Base-by-base conservation (phyloP, 192 early-diverging fungal genomes). In the Coemansia sp. region DNA sequence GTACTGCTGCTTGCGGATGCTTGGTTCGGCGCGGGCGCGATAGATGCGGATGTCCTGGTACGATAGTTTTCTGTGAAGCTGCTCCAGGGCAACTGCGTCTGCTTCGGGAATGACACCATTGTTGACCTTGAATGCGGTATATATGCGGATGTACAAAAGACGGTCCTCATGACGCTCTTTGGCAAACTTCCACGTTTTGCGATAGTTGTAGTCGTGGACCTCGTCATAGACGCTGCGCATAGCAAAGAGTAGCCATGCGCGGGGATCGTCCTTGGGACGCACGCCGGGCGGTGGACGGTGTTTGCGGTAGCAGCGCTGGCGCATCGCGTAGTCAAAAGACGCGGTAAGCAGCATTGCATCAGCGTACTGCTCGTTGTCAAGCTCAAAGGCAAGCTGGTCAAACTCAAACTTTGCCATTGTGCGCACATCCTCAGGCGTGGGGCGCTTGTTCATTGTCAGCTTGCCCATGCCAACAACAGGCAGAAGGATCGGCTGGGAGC, bases 31-130 rank as follows among this genome's bases (percentile, higher is more conserved):
- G 9, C 91, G 85, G 33, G 88, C 87, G 20, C 95, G 79, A 68
- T 96, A 99, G 55, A 92, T 87, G 51, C 92, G 81, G 61, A 99
- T 93, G 78, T 99, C 97, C 34, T 96, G 90, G 76, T 90, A 97
- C 6, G 89, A 90, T 4, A 97, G 86, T 59, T 87, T 87, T 55
- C 86, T 78, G 73, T 97, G 94, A 37, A 99, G 68, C 22, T 75
- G 74, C 28, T 87, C 86, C 22, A 97, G 84, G 12, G 83, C 78
- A 3, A 72, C 67, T 2, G 67, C 53, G 9, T 93, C 88, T 28
- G 41, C 59, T 22, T 73, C 76, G 4, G 72, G 53, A 37, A 84
- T 20, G 61, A 89, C 78, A 14, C 79, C 57, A 63, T 81, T 59
- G 58, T 82, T 71, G 43, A 68, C 41, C 45, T 80, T 73, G 22